These are phyloP conservation scores for Puccinia brachypodii DNA, from an alignment of 1,284 basidiomycete species.

Conservation along the genomic window DNA sequence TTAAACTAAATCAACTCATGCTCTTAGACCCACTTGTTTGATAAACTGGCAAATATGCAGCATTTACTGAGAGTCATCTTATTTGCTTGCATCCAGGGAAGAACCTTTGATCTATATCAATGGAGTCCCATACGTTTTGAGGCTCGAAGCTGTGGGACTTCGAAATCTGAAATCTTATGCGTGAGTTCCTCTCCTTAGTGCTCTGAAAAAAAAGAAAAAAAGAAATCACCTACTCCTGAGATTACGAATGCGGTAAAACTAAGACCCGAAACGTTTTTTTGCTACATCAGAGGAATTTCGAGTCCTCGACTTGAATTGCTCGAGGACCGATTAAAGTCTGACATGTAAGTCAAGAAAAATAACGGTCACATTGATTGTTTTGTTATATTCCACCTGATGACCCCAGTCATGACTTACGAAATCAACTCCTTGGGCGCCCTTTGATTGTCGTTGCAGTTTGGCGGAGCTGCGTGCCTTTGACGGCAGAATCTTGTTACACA, in stretches of 20 bases:
- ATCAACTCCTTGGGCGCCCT: background rate
- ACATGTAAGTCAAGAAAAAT: conserved; percentile 62
- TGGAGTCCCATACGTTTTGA: conserved; percentile 64
- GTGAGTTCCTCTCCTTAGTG: conserved; percentile 42
- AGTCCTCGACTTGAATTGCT: conserved; percentile 79
- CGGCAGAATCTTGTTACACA: conserved; percentile 83
- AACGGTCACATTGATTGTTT: background rate
- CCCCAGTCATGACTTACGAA: background rate
- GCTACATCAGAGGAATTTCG: conserved; percentile 82
- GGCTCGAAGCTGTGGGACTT: conserved; percentile 57
- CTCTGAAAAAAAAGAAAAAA: background rate
- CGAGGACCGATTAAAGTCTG: conserved; percentile 86
- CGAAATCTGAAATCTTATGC: conserved; percentile 57
- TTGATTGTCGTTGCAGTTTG: conserved; percentile 56
- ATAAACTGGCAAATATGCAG: too few species aligned
- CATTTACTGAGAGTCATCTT: background rate
- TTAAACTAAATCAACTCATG: background rate
- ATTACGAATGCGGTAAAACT: background rate
- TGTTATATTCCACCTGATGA: background rate
- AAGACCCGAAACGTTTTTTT: background rate
- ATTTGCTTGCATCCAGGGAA: conserved; percentile 52
- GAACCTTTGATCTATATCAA: conserved; percentile 96
- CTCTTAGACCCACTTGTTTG: background rate
- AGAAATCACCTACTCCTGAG: background rate
- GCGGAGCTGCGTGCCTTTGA: conserved; percentile 79